These are phyloP conservation scores for Salix suchowensis DNA, from an alignment of 345 rosid species.

Conservation along the genomic window DNA sequence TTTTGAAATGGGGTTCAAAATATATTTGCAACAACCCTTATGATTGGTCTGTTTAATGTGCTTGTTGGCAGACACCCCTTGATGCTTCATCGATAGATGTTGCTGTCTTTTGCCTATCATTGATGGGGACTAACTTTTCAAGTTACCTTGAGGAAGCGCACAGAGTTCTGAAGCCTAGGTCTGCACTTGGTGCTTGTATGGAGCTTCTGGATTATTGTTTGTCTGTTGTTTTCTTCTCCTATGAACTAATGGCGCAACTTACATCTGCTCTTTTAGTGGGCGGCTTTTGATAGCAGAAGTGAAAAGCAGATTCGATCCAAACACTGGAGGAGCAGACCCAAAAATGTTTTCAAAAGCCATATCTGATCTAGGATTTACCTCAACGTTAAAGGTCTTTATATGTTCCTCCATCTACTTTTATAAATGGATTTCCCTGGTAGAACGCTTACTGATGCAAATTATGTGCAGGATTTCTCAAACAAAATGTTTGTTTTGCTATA, in stretches of 20 bases:
- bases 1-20: not conserved
- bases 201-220: not conserved
- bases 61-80: constrained; percentile 58
- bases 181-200: constrained; percentile 2
- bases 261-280: constrained; percentile 44
- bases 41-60: not conserved
- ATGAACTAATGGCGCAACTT: not conserved
- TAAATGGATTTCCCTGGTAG: not conserved
- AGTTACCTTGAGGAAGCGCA: constrained; percentile 73
- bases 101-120: constrained; percentile 87
- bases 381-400: constrained; percentile 43
- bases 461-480: constrained; percentile 70
- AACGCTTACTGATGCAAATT: not conserved
- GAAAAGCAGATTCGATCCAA: constrained; percentile 92
- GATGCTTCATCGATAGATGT: constrained; percentile 67
- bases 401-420: not conserved
- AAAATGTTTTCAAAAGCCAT: constrained; percentile 64
- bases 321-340: constrained; percentile 83
- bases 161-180: constrained; percentile 93
- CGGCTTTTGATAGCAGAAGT: constrained; percentile 97
- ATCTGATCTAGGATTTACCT: constrained; percentile 67
- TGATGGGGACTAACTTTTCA: constrained; percentile 86
- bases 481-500: constrained; percentile 80
- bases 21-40: not conserved
- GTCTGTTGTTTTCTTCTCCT: not conserved